Evolutionary conservation across 1,139 yeast species (phyloP).

Genomic region (Suhomyces terraborum): DNA sequence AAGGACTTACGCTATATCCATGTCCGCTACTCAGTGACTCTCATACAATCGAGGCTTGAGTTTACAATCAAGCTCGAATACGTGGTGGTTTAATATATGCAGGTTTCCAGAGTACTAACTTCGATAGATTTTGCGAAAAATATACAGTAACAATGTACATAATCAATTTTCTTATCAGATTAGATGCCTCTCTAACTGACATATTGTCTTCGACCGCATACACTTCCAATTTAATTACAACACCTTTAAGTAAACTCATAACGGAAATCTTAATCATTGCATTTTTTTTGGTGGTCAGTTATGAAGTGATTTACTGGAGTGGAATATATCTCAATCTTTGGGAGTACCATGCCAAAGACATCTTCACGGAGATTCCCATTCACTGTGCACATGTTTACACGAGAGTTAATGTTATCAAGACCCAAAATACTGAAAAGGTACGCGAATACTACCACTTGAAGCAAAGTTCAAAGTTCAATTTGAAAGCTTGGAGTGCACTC

Average conservation of each 20-base stretch:
- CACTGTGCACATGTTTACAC: slow-evolving; percentile 76
- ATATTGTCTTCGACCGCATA: slow-evolving; percentile 23
- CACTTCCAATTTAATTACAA: slow-evolving; percentile 33
- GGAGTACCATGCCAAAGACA: slow-evolving; percentile 66
- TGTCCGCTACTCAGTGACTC: too few relatives aligned
- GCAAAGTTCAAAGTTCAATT: slow-evolving; percentile 29
- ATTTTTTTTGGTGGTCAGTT: slow-evolving; percentile 37
- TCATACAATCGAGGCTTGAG: too few relatives aligned
- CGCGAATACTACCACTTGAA: slow-evolving; percentile 33
- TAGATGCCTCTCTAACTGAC: slow-evolving; percentile 10
- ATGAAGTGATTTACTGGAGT: slow-evolving; percentile 48
- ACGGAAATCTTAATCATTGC: slow-evolving; percentile 44
- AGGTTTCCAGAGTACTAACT: not conserved
- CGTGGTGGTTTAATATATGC: slow-evolving; percentile 2
- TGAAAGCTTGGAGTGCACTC: slow-evolving; percentile 20
- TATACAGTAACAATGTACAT: slow-evolving; percentile 5
- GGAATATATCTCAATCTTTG: slow-evolving; percentile 54
- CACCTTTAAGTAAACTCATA: slow-evolving; percentile 37
- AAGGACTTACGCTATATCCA: too few relatives aligned
- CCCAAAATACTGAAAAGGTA: slow-evolving; percentile 23
- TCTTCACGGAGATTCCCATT: slow-evolving; percentile 68
- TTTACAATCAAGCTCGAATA: too few relatives aligned
- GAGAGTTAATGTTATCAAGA: slow-evolving; percentile 44
- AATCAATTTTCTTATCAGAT: slow-evolving; percentile 2
- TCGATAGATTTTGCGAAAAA: not conserved